Conservation (phyloP, 805 yeast genomes). For the Pichia pseudocactophila region DNA sequence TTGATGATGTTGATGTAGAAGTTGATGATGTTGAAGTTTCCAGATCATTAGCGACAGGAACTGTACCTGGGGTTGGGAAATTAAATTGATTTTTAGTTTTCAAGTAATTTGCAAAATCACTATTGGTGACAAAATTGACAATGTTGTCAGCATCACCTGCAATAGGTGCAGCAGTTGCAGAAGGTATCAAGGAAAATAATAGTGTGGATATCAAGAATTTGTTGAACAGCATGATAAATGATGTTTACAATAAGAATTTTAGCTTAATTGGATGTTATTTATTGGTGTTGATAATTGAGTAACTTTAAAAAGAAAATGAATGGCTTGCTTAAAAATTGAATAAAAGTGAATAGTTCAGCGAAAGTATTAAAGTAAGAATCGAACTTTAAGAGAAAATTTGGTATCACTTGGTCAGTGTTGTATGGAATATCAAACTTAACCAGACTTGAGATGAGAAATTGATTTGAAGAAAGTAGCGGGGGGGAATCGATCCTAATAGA, state of each 20-base stretch:
- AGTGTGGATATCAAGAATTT: constrained; percentile 2
- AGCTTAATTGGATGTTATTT: no score
- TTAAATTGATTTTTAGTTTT: background rate
- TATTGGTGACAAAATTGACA: background rate
- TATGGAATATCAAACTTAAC: no score
- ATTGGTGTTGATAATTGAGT: constrained; percentile 3
- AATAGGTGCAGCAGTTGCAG: background rate
- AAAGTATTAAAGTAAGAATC: no score
- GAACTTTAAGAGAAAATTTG: no score
- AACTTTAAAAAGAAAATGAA: no score
- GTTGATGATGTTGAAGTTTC: background rate
- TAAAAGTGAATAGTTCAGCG: no score
- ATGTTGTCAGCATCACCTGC: background rate
- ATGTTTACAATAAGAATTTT: no score
- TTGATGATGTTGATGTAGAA: background rate
- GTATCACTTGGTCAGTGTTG: no score
- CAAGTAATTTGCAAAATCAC: background rate
- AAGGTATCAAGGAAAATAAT: background rate
- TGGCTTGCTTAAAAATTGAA: no score
- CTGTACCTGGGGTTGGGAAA: background rate
- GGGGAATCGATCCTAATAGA: no score
- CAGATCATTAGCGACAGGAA: background rate
- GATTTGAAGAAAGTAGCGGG: no score
- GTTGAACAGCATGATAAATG: background rate
- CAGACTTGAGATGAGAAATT: no score